A percentile compares a stretch with the other conserved stretches of the same genome.
These are phyloP conservation scores for Schwanniomyces vanrijiae DNA, from an alignment of 805 yeast genomes.

Conservation along the genomic window DNA sequence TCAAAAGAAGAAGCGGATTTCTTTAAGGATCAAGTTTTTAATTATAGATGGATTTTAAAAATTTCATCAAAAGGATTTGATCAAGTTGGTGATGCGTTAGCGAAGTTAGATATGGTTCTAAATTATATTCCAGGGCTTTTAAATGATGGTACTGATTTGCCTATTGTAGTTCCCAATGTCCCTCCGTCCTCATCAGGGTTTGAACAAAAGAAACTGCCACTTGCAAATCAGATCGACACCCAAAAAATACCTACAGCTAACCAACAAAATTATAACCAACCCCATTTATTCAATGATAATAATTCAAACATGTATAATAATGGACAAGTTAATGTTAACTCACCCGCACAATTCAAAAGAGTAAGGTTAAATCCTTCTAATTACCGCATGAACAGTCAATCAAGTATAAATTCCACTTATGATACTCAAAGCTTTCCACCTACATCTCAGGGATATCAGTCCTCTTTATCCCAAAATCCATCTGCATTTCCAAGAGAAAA, in stretches of 20 bases:
- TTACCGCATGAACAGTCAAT: conserved; percentile 5
- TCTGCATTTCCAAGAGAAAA: conserved; percentile 16
- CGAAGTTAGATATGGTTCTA: conserved; percentile 68
- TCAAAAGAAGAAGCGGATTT: conserved; percentile 60
- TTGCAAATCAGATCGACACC: not conserved
- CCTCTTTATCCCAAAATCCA: conserved; percentile 3
- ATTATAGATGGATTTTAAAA: conserved; percentile 74
- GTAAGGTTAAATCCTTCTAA: conserved; percentile 3
- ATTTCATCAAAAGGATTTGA: conserved; percentile 75
- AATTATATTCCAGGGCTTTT: conserved; percentile 73
- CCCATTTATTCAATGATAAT: not conserved
- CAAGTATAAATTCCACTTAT: conserved; percentile 7
- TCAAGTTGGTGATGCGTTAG: conserved; percentile 74
- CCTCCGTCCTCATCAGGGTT: conserved; percentile 12
- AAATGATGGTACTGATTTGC: conserved; percentile 36
- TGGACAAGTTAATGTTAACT: conserved; percentile 5
- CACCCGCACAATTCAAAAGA: conserved; percentile 1
- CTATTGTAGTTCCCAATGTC: conserved; percentile 36
- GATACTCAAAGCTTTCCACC: conserved; percentile 19
- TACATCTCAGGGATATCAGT: conserved; percentile 4
- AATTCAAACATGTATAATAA: conserved; percentile 4
- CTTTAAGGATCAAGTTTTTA: conserved; percentile 67
- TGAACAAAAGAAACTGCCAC: not conserved
- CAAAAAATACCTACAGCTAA: conserved; percentile 3
- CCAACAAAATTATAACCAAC: conserved; percentile 1